Conservation (phyloP, 2,329 filamentous ascomycete genomes). For the Colletotrichum orchidophilum region DNA sequence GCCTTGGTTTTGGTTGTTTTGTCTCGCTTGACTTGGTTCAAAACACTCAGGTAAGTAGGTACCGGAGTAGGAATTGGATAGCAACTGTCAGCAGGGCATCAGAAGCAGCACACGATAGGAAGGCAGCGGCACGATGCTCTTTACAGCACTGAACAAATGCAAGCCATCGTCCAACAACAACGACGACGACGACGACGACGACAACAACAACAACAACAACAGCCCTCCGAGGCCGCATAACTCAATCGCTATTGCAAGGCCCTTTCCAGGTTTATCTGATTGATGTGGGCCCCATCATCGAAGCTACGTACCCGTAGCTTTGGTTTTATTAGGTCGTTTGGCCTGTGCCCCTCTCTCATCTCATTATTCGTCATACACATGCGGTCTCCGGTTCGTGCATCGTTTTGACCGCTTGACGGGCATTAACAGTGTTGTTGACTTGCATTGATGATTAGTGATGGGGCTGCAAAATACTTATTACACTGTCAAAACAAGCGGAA, state of each 20-base stretch:
- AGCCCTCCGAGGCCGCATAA: background rate
- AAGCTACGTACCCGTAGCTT: constrained; percentile 14
- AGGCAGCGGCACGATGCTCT: background rate
- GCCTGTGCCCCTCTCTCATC: constrained; percentile 21
- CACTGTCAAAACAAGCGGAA: background rate
- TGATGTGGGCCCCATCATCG: background rate
- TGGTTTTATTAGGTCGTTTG: background rate
- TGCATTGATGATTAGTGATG: background rate
- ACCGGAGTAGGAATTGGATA: too few relatives aligned
- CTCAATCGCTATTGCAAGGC: constrained; percentile 21
- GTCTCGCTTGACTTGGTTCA: background rate
- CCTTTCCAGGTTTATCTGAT: constrained; percentile 12
- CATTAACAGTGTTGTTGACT: background rate
- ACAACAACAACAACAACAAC: too few relatives aligned
- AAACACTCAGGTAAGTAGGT: background rate
- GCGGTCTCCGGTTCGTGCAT: background rate
- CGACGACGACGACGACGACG: too few relatives aligned
- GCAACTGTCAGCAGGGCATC: too few relatives aligned
- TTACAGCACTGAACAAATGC: background rate
- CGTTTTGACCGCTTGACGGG: background rate
- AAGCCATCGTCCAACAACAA: background rate
- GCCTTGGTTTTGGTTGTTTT: background rate
- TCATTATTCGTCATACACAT: constrained; percentile 13
- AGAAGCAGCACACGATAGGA: background rate
- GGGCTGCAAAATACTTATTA: background rate